phyloP scores from a whole-genome alignment of 225 moss, liverwort and hornwort species.

The Physcomitrium patens region DNA sequence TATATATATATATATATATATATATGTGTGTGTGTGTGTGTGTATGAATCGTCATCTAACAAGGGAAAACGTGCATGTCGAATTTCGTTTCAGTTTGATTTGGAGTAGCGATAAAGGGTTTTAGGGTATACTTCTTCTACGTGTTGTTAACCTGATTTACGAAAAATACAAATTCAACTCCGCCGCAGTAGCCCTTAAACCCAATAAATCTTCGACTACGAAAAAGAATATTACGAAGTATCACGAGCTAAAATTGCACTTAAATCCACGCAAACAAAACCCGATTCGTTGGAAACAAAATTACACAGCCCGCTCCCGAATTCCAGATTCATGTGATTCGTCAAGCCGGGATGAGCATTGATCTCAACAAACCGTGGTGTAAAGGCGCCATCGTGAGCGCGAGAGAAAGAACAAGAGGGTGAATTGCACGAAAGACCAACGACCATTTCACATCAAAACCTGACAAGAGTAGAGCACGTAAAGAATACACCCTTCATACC shows the following conservation, averaged over 20 bases:
- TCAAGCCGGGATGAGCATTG: background rate
- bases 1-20: no score
- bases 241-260: constrained; percentile 20
- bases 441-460: background rate
- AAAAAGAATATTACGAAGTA: background rate
- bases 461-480: background rate
- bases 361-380: background rate
- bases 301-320: constrained; percentile 2
- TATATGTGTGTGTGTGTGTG: no score
- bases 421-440: background rate
- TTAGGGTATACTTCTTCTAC: background rate
- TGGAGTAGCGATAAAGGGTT: background rate
- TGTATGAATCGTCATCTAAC: no score
- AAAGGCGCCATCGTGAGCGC: background rate
- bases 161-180: no score
- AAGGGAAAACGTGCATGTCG: background rate
- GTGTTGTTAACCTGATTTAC: background rate
- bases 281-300: constrained; percentile 7
- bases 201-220: constrained; percentile 6
- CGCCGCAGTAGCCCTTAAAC: background rate
- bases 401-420: background rate
- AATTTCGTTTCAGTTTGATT: background rate
- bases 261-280: constrained; percentile 2
- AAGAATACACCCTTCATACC: background rate
- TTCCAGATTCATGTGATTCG: background rate